phyloP scores from a whole-genome alignment of 441 rosid genomes.

The Adansonia gregorii region DNA sequence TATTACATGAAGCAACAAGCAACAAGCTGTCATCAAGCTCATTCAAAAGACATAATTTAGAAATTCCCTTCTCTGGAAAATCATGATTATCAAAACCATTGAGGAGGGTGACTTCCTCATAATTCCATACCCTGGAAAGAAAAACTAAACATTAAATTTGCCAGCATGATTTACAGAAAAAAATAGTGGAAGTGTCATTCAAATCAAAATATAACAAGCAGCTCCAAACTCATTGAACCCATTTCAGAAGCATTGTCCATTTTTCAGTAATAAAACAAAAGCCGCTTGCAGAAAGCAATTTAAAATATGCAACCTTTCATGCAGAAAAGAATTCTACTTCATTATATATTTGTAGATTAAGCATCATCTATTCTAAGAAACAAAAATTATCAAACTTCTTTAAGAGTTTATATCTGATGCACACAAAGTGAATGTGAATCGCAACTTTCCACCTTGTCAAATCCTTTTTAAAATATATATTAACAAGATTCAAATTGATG shows the following conservation, averaged over 20 bases:
- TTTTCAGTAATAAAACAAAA: conserved; percentile 1
- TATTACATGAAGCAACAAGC: conserved; percentile 90
- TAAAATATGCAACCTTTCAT: not conserved
- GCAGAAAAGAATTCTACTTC: not conserved
- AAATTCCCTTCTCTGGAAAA: conserved; percentile 90
- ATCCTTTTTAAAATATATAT: conserved; percentile 1
- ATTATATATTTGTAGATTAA: not conserved
- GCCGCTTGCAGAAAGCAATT: conserved; percentile 15
- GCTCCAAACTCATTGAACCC: conserved; percentile 6
- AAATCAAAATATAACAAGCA: not conserved
- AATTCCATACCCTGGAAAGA: conserved; percentile 83
- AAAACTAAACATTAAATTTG: conserved; percentile 31
- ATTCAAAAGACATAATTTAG: conserved; percentile 89
- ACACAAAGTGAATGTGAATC: not conserved
- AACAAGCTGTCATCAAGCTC: conserved; percentile 96
- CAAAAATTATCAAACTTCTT: not conserved
- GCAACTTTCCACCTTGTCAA: not conserved
- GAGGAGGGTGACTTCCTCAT: conserved; percentile 60
- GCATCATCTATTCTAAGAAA: not conserved
- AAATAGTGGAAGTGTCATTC: not conserved
- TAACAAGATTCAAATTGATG: not conserved
- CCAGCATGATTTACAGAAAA: not conserved
- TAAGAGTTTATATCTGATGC: not conserved
- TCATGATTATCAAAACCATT: conserved; percentile 92
- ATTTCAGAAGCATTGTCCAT: not conserved